Evolutionary conservation across 1,284 basidiomycete species (phyloP).

Genomic region (Agaricales sp.): DNA sequence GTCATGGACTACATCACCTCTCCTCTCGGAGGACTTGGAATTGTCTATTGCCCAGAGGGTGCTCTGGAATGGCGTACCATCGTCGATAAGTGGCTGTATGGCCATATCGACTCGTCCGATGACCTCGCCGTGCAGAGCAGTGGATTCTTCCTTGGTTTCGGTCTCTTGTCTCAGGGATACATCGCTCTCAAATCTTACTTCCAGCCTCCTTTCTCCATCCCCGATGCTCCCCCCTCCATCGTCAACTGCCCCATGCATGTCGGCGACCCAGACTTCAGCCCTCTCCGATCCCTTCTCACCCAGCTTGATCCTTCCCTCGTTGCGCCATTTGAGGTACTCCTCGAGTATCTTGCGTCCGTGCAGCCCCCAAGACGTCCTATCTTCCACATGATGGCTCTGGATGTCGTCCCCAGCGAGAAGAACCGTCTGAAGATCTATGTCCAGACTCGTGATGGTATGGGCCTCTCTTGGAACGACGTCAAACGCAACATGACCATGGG

Average conservation of each 20-base stretch:
- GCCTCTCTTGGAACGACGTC: not conserved
- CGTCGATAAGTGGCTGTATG: not conserved
- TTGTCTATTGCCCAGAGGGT: not conserved
- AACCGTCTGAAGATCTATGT: slow-evolving; percentile 17
- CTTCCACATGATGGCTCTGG: slow-evolving; percentile 18
- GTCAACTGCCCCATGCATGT: slow-evolving; percentile 9
- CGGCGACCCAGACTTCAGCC: slow-evolving; percentile 16
- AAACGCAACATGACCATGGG: not conserved
- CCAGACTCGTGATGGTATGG: not conserved
- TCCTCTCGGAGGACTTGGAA: not conserved
- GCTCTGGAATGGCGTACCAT: not conserved
- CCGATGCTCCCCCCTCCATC: not conserved
- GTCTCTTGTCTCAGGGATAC: not conserved
- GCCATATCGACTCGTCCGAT: not conserved
- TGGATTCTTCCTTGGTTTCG: slow-evolving; percentile 2
- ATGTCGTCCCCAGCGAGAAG: slow-evolving; percentile 15
- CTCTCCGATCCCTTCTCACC: slow-evolving; percentile 15
- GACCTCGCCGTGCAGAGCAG: not conserved
- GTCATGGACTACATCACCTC: slow-evolving; percentile 2
- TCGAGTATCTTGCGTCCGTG: slow-evolving; percentile 15
- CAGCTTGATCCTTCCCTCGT: slow-evolving; percentile 16
- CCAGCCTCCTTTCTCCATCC: not conserved
- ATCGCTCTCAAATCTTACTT: slow-evolving; percentile 1
- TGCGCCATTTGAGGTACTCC: slow-evolving; percentile 16
- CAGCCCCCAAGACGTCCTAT: slow-evolving; percentile 14